These are phyloP conservation scores for Acorus calamus DNA, from an alignment of 106 monocot genomes.

Conservation along the genomic window DNA sequence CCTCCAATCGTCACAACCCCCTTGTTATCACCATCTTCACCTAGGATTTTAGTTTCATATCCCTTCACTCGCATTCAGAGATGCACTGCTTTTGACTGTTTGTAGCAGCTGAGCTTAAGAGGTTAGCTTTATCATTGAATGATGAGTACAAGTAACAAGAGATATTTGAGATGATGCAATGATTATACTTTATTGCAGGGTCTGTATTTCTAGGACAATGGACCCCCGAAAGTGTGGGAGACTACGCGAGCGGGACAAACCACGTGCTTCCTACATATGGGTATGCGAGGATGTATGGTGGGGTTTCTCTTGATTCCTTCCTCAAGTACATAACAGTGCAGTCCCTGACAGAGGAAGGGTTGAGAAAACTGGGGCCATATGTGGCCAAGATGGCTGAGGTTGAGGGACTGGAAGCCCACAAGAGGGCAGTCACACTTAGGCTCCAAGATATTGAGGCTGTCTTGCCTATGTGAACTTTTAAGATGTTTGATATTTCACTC, in stretches of 20 bases:
- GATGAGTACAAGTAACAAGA: too few species aligned
- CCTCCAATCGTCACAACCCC: too few species aligned
- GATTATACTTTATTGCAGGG: slow-evolving; percentile 23
- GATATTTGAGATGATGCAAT: too few species aligned
- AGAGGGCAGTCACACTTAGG: slow-evolving; percentile 86
- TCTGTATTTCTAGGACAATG: slow-evolving; percentile 91
- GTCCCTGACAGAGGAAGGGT: slow-evolving; percentile 75
- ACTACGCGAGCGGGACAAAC: slow-evolving; percentile 93
- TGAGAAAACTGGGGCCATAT: slow-evolving; percentile 62
- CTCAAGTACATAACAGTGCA: slow-evolving; percentile 89
- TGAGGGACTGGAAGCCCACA: slow-evolving; percentile 92
- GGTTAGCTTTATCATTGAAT: too few species aligned
- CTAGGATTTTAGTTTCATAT: too few species aligned
- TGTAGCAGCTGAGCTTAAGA: too few species aligned
- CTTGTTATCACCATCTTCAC: too few species aligned
- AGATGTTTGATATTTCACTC: too few species aligned
- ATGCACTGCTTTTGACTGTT: too few species aligned
- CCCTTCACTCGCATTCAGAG: too few species aligned
- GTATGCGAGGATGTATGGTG: slow-evolving; percentile 92
- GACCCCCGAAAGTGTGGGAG: slow-evolving; percentile 96
- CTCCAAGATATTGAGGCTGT: slow-evolving; percentile 49
- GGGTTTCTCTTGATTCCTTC: slow-evolving; percentile 83
- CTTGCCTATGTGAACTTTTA: not conserved
- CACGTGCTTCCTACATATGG: slow-evolving; percentile 97
- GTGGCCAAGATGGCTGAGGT: slow-evolving; percentile 96